These are phyloP conservation scores for Podaxis carcinomalis DNA, from an alignment of 768 basidiomycete genomes.

Conservation along the genomic window DNA sequence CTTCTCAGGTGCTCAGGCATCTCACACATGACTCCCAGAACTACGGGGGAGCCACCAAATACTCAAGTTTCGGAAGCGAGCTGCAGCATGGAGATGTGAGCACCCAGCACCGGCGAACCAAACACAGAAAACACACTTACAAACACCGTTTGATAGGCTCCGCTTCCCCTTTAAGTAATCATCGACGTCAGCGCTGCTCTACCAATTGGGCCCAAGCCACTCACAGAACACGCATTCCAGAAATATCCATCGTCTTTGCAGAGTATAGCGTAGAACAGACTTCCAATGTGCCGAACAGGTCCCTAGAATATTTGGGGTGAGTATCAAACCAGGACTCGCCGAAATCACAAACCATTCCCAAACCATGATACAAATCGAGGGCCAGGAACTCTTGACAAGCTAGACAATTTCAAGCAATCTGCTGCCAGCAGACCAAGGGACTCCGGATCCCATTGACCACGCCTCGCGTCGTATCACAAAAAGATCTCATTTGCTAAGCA, in stretches of 20 bases:
- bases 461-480: neutral
- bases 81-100: slow-evolving; percentile 4
- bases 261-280: neutral
- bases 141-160: slow-evolving; percentile 5
- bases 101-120: neutral
- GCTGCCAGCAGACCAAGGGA: neutral
- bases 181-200: slow-evolving; percentile 6
- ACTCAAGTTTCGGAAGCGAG: neutral
- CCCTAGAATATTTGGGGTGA: neutral
- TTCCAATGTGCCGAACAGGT: neutral
- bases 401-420: neutral
- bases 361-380: neutral
- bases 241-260: neutral
- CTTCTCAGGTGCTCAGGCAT: neutral
- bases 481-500: neutral
- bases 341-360: neutral
- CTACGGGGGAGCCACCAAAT: neutral
- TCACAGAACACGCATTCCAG: neutral
- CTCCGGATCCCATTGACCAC: neutral
- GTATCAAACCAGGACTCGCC: neutral
- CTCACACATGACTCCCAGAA: neutral
- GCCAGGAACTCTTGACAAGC: neutral
- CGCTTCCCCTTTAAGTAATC: slow-evolving; percentile 3
- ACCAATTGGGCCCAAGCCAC: neutral
- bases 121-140: slow-evolving; percentile 10